Percentiles rank a stretch among this genome's conserved stretches.
Conservation (phyloP, 2,329 filamentous ascomycete species). For the Harringtonia lauricola region DNA sequence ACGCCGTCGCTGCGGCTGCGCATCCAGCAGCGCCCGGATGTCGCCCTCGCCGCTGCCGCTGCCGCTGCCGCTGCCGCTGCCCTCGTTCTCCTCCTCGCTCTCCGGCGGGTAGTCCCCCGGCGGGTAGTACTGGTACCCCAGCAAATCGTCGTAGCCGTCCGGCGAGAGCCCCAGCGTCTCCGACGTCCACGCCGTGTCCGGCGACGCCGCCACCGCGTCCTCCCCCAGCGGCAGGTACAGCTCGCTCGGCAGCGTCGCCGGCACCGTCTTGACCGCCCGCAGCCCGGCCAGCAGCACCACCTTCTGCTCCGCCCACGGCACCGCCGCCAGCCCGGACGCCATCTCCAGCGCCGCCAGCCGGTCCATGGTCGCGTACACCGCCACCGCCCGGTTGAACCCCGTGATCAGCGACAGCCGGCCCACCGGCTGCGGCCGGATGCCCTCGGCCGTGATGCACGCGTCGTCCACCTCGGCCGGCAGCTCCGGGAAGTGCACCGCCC, state of each 20-base stretch:
- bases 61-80: constrained; percentile 11
- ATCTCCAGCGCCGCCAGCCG: constrained; percentile 69
- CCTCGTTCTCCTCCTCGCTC: background rate
- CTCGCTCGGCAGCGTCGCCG: constrained; percentile 57
- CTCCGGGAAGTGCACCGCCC: constrained; percentile 62
- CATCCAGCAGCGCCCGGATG: constrained; percentile 36
- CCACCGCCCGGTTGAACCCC: constrained; percentile 71
- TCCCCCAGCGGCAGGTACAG: constrained; percentile 26
- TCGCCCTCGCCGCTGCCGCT: constrained; percentile 34
- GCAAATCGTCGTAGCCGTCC: constrained; percentile 30
- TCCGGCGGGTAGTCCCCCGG: constrained; percentile 38
- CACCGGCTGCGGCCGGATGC: constrained; percentile 59
- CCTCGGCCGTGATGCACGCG: constrained; percentile 61
- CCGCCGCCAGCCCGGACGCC: constrained; percentile 66
- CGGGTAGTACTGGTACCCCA: constrained; percentile 39
- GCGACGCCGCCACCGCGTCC: constrained; percentile 13
- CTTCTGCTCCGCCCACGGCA: constrained; percentile 71
- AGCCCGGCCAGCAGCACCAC: constrained; percentile 61
- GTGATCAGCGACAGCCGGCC: constrained; percentile 59
- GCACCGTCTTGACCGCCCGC: constrained; percentile 55
- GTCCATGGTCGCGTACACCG: constrained; percentile 73
- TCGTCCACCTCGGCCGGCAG: constrained; percentile 77
- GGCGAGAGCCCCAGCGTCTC: constrained; percentile 1
- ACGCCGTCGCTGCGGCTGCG: constrained; percentile 38
- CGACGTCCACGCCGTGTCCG: background rate